A percentile compares a stretch with the other conserved stretches of the same genome.
These are phyloP conservation scores for Ustilago bromivora DNA, from an alignment of 1,284 basidiomycete species.

Conservation along the genomic window DNA sequence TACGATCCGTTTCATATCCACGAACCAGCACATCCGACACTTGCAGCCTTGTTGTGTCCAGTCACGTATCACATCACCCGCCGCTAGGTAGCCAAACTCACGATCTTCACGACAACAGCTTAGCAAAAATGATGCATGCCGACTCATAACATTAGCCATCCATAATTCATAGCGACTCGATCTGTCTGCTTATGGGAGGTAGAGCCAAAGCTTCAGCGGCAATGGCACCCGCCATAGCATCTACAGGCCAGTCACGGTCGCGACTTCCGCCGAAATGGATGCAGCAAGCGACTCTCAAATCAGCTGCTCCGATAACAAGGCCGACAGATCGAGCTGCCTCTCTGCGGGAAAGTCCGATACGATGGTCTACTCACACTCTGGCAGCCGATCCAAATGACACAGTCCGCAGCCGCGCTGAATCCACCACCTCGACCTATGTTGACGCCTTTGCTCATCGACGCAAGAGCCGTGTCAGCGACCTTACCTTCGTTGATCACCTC, in stretches of 20 bases:
- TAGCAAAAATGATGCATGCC: background rate
- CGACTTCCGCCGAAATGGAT: conserved; percentile 43
- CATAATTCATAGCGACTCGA: background rate
- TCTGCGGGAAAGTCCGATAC: conserved; percentile 11
- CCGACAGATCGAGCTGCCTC: conserved; percentile 6
- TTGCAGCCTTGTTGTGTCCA: background rate
- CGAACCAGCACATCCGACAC: background rate
- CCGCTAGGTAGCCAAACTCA: background rate
- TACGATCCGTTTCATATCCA: background rate
- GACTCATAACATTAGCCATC: background rate
- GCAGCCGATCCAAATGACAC: conserved; percentile 30
- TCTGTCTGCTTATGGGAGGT: background rate
- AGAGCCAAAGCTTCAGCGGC: background rate
- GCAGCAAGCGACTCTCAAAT: conserved; percentile 18
- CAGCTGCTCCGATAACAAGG: conserved; percentile 13
- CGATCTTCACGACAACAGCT: background rate
- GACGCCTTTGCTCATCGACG: conserved; percentile 48
- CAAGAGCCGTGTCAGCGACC: conserved; percentile 44
- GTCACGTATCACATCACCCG: background rate
- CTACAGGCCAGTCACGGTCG: conserved; percentile 36
- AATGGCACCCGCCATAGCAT: conserved; percentile 35
- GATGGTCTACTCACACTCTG: conserved; percentile 39
- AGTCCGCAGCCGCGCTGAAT: conserved; percentile 37
- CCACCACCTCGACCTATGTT: conserved; percentile 39
- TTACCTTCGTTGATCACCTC: conserved; percentile 32